Base-by-base conservation (phyloP, 2,329 filamentous ascomycete genomes). In the Fusarium miscanthi region DNA sequence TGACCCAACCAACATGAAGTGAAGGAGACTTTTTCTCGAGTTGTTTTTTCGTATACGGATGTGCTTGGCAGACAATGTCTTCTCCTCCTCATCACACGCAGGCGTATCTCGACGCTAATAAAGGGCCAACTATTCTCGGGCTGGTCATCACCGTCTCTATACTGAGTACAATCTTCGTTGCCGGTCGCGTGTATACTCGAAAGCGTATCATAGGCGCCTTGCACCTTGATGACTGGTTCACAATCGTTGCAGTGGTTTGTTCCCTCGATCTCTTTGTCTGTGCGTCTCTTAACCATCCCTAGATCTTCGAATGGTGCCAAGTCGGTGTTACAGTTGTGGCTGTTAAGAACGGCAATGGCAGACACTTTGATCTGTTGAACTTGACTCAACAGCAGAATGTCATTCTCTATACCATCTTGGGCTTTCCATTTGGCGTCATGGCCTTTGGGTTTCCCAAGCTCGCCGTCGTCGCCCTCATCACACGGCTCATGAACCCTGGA, bases 401-500 rank as follows among this genome's bases (percentile, higher is more conserved):
- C 35, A 76, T 81, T n/a, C 72, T 81, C 38, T 85, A 78, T 70
- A 83, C 80, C 8, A 76, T 82, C 17, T 72, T 79, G 41, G 80
- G 78, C 25, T 84, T 84, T 63, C 72, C 76, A 2, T 79, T 81
- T 5, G 82, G 82, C 8, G 73, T 85, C 14, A 66, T 83, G 64
- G 81, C 82, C 5, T 84, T 85, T 60, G 78, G 70, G 3, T 57
- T 84, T 2, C 84, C 83, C 8, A 85, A 85, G 73, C 76, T 84
- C 14, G 83, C 82, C 38, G 82, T 84, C 42, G 79, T 84, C 12
- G 74, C 78, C 5, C 78, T 85, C 6, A 76, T 85, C 8, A 77
- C 77, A 7, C 79, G 80, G 11, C 77, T 85, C 16, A 71, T 84
- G 52, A 82, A 82, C 69, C 83, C 84, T 2, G 74, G 77, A 31